Percentiles rank a stretch among this genome's conserved stretches.
Conservation (phyloP, 352 stramenopile species). For the Globisporangium yorkense region DNA sequence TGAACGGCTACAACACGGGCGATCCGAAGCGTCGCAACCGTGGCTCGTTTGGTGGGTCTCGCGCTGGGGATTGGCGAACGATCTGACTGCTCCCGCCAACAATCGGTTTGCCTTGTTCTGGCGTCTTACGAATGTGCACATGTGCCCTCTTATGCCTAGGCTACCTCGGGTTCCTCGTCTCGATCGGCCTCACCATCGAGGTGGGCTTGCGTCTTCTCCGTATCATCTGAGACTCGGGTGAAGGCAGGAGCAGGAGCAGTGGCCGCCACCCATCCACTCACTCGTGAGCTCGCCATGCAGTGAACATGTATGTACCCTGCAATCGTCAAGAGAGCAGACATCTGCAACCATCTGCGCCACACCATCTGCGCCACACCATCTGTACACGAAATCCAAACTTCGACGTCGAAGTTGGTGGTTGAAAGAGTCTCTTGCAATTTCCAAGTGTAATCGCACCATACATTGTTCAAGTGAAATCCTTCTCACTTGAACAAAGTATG, state of each 20-base stretch:
- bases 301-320: background rate
- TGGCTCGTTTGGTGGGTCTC: constrained; percentile 46
- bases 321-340: background rate
- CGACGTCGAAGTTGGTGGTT: background rate
- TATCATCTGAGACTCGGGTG: constrained; percentile 11
- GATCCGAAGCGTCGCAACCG: constrained; percentile 57
- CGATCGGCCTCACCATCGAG: constrained; percentile 28
- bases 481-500: background rate
- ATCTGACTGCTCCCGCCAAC: background rate
- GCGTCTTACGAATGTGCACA: background rate
- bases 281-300: background rate
- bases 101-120: background rate
- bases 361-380: background rate
- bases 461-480: background rate
- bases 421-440: background rate
- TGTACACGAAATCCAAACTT: background rate
- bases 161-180: constrained; percentile 40
- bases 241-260: no score
- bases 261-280: no score
- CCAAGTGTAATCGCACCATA: background rate
- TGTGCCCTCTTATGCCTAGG: constrained; percentile 16
- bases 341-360: background rate
- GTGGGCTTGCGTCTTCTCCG: constrained; percentile 24
- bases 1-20: constrained; percentile 54
- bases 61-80: background rate